Conservation (phyloP, 148 eudicot species). For the Rhododendron henanense region DNA sequence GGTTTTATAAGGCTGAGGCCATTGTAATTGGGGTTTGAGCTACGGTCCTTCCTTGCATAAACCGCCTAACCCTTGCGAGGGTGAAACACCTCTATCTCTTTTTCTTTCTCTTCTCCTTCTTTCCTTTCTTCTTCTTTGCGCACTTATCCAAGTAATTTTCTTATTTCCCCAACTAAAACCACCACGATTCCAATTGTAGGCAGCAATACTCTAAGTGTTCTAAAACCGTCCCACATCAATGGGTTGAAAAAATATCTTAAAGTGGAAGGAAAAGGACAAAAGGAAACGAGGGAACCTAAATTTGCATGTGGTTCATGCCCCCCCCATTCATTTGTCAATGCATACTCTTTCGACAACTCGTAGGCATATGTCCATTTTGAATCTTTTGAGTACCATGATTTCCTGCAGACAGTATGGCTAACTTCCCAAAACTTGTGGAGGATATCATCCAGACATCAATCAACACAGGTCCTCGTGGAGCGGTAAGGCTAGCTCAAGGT, state of each 20-base stretch:
- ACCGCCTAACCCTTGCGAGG: background rate
- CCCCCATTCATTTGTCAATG: background rate
- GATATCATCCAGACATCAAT: conserved; percentile 91
- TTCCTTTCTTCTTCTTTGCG: too few relatives aligned
- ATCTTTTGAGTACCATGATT: background rate
- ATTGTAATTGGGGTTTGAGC: background rate
- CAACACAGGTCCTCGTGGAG: conserved; percentile 96
- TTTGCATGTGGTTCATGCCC: background rate
- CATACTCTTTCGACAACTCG: background rate
- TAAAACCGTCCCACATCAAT: background rate
- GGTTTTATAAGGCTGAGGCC: background rate
- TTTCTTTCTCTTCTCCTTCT: too few relatives aligned
- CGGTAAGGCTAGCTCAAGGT: conserved; percentile 85
- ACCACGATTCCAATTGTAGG: background rate
- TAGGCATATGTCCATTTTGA: background rate
- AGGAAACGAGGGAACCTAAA: background rate
- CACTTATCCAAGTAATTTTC: background rate
- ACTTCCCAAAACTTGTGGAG: conserved; percentile 80
- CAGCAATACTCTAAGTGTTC: background rate
- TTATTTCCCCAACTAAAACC: background rate
- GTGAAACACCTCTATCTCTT: background rate
- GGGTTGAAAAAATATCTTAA: background rate
- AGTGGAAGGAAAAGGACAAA: background rate
- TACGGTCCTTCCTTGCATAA: background rate
- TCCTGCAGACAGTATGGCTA: conserved; percentile 63